A percentile compares a stretch with the other conserved stretches of the same genome.
phyloP scores from a whole-genome alignment of 257 asterid species.

The Petunia secreta region DNA sequence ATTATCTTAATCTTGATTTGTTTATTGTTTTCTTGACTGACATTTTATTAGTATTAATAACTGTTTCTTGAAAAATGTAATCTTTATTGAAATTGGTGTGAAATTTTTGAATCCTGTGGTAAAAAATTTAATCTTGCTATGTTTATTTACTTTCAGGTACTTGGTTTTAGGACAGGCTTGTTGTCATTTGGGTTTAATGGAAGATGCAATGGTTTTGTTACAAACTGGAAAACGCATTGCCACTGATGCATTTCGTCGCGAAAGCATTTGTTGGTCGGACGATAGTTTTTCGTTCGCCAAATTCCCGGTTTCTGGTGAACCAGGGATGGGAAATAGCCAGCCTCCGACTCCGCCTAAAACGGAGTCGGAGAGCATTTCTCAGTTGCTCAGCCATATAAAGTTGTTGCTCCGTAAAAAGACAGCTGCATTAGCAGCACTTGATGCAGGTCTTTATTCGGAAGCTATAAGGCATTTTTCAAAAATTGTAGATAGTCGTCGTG shows the following conservation, averaged over 20 bases:
- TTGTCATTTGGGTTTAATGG: constrained; percentile 91
- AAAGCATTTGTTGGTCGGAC: constrained; percentile 82
- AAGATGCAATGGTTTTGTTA: constrained; percentile 90
- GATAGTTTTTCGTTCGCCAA: constrained; percentile 70
- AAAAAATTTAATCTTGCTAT: neutral
- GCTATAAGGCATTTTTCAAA: constrained; percentile 76
- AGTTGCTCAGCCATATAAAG: constrained; percentile 69
- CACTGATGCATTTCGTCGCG: constrained; percentile 86
- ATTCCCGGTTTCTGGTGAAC: constrained; percentile 51
- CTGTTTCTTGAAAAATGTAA: constrained; percentile 14
- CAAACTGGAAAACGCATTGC: constrained; percentile 94
- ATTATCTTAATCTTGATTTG: neutral
- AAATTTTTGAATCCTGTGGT: neutral
- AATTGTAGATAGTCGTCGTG: constrained; percentile 75
- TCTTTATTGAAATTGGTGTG: neutral
- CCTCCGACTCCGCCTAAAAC: constrained; percentile 50
- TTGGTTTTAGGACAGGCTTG: constrained; percentile 90
- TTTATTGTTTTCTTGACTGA: constrained; percentile 28
- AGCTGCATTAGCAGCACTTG: constrained; percentile 75
- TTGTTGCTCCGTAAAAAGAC: constrained; percentile 73
- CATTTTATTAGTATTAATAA: neutral
- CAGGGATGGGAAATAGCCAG: constrained; percentile 34
- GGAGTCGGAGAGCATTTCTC: constrained; percentile 66
- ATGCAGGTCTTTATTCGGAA: constrained; percentile 69
- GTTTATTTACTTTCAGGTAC: constrained; percentile 53